These are phyloP conservation scores for Boletus subcaerulescens DNA, from an alignment of 768 basidiomycete genomes.

Conservation along the genomic window DNA sequence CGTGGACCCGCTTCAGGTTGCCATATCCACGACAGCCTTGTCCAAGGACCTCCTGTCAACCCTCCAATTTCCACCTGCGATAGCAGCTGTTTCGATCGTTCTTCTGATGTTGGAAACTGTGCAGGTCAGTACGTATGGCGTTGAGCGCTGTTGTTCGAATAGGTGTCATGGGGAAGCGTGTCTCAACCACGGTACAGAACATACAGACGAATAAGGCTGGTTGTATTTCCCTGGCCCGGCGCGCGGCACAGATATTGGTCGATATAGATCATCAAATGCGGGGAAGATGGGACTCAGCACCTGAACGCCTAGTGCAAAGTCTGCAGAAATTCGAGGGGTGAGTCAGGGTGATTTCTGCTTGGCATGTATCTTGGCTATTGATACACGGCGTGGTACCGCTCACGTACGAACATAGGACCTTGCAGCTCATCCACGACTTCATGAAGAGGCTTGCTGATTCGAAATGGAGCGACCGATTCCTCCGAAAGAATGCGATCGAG, in stretches of 20 bases:
- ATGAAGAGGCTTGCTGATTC: constrained; percentile 38
- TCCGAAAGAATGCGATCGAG: constrained; percentile 41
- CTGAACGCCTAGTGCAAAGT: constrained; percentile 38
- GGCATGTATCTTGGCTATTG: neutral
- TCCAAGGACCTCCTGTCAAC: constrained; percentile 33
- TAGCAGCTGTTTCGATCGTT: constrained; percentile 39
- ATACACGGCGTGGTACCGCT: neutral
- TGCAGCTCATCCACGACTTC: constrained; percentile 39
- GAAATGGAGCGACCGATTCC: constrained; percentile 41
- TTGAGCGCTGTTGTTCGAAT: neutral
- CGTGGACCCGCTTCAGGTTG: constrained; percentile 30
- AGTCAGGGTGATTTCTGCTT: constrained; percentile 4
- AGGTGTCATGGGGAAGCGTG: neutral
- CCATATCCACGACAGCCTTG: constrained; percentile 29
- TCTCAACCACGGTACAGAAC: constrained; percentile 10
- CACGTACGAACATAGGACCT: constrained; percentile 27
- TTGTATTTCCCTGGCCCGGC: constrained; percentile 39
- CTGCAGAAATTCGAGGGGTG: constrained; percentile 42
- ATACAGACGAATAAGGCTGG: constrained; percentile 38
- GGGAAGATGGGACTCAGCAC: constrained; percentile 43
- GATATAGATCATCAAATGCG: constrained; percentile 46
- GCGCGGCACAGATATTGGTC: constrained; percentile 41
- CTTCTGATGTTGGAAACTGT: constrained; percentile 45
- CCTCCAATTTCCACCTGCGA: constrained; percentile 42
- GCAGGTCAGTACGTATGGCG: constrained; percentile 32